These are phyloP conservation scores for Pelagophyceae sp. DNA, from an alignment of 352 stramenopile species.

Conservation along the genomic window DNA sequence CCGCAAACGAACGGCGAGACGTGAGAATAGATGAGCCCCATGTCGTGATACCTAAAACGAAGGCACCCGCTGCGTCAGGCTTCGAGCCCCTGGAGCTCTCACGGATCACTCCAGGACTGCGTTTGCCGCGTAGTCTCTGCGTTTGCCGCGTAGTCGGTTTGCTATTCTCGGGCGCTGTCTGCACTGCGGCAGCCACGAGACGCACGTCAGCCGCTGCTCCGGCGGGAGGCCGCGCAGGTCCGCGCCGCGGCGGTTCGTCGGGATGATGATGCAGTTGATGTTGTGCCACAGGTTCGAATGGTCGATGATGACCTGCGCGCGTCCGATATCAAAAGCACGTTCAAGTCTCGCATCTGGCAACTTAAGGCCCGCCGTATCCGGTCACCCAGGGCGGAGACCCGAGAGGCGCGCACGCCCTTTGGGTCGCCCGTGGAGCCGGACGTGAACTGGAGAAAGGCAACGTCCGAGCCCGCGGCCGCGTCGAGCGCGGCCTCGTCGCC, in stretches of 20 bases:
- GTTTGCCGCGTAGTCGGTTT: too few species aligned
- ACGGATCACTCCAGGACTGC: too few species aligned
- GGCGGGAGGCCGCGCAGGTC: too few species aligned
- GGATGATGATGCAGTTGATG: constrained; percentile 77
- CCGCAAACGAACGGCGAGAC: constrained; percentile 69
- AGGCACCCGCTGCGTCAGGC: too few species aligned
- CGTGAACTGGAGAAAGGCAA: constrained; percentile 99
- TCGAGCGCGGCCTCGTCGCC: constrained; percentile 15
- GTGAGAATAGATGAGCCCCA: constrained; percentile 94
- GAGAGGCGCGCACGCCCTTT: constrained; percentile 74
- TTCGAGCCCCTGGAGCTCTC: too few species aligned
- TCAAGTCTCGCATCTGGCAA: too few species aligned
- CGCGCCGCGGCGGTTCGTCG: not conserved
- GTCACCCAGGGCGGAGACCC: not conserved
- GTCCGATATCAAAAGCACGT: too few species aligned
- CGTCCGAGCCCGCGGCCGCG: constrained; percentile 21
- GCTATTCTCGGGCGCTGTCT: too few species aligned
- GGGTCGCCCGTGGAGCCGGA: constrained; percentile 90
- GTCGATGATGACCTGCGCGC: constrained; percentile 68
- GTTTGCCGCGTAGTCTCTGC: too few species aligned
- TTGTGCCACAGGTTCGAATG: constrained; percentile 94
- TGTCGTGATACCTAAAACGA: too few species aligned
- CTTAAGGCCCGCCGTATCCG: not conserved
- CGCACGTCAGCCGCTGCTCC: too few species aligned
- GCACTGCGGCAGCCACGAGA: constrained; percentile 98